Conservation (phyloP, 2,329 filamentous ascomycete species). For the Scortechinia acanthostroma region DNA sequence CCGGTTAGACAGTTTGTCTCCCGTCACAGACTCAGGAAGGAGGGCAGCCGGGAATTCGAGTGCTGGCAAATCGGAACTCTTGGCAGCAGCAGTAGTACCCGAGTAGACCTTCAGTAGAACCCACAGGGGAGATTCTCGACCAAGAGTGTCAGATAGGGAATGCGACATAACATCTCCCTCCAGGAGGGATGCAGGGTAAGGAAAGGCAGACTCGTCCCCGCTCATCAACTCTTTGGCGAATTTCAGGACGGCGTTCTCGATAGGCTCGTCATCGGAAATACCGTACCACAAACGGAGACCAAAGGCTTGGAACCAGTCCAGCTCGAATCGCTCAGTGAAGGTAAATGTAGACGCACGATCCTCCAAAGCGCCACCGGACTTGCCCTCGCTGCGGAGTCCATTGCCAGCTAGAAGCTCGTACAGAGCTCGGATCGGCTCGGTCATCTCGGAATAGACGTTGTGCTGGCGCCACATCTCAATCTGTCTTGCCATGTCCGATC, state of each 20-base stretch:
- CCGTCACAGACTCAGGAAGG: background rate
- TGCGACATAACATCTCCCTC: background rate
- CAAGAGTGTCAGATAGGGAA: background rate
- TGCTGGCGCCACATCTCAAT: slow-evolving; percentile 77
- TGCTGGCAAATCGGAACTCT: background rate
- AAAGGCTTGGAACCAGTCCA: slow-evolving; percentile 92
- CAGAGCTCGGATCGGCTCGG: slow-evolving; percentile 73
- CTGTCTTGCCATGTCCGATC: slow-evolving; percentile 71
- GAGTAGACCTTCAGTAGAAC: slow-evolving; percentile 1
- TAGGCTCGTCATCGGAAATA: slow-evolving; percentile 57
- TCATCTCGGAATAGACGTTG: slow-evolving; percentile 81
- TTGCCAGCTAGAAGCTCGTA: slow-evolving; percentile 88
- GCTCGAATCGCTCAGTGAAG: slow-evolving; percentile 74
- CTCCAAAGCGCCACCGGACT: slow-evolving; percentile 66
- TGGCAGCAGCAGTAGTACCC: background rate
- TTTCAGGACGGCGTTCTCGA: slow-evolving; percentile 65
- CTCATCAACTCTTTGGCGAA: slow-evolving; percentile 56
- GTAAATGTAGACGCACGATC: slow-evolving; percentile 75
- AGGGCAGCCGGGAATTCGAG: slow-evolving; percentile 1
- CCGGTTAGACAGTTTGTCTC: background rate
- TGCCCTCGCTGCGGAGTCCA: slow-evolving; percentile 74
- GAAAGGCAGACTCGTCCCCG: background rate
- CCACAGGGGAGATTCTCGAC: slow-evolving; percentile 2
- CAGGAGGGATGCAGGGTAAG: background rate
- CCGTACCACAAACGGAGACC: slow-evolving; percentile 87